These are phyloP conservation scores for Aspergillus arachidicola DNA, from an alignment of 2,329 filamentous ascomycete genomes.

Conservation along the genomic window DNA sequence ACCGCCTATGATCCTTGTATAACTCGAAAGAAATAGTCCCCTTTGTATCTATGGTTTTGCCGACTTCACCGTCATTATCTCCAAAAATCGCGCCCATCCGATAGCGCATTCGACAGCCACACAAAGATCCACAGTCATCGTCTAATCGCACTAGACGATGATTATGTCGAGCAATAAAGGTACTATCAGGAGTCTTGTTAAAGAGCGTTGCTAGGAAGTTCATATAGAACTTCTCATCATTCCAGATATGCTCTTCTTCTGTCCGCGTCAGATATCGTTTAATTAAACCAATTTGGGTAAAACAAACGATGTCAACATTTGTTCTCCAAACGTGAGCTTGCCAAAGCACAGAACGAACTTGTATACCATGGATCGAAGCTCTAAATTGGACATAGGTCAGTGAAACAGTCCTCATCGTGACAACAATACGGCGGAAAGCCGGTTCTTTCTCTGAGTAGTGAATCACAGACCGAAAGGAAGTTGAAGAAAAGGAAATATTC, in stretches of 20 bases:
- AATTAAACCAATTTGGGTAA: background rate
- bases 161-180: background rate
- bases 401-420: background rate
- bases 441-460: too few relatives aligned
- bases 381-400: background rate
- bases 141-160: background rate
- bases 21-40: background rate
- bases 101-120: background rate
- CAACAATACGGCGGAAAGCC: too few relatives aligned
- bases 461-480: background rate
- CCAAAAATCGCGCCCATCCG: background rate
- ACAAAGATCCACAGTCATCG: background rate
- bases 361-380: background rate
- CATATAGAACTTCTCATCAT: background rate
- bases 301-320: background rate
- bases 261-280: background rate
- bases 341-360: background rate
- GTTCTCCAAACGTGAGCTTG: background rate
- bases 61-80: background rate
- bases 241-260: background rate
- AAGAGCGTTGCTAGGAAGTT: background rate
- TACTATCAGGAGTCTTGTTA: background rate
- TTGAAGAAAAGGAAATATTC: background rate
- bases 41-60: too few relatives aligned
- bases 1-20: background rate